Evolutionary conservation across 306 rosid genomes (phyloP).

Genomic region (Hippophae gyantsensis): DNA sequence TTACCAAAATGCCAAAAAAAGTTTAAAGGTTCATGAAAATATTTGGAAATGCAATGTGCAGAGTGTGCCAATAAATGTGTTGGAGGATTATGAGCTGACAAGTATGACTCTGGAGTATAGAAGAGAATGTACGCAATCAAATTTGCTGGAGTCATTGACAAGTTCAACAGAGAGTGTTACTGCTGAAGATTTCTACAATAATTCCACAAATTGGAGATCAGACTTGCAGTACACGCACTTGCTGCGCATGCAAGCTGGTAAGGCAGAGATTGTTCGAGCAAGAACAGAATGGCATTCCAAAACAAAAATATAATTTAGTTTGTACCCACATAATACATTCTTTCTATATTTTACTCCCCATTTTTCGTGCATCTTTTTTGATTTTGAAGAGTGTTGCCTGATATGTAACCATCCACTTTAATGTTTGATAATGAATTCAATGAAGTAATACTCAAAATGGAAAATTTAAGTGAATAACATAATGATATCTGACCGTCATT

Average conservation of each 20-base stretch:
- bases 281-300: conserved; percentile 66
- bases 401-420: too few species aligned
- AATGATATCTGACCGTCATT: too few species aligned
- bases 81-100: conserved; percentile 45
- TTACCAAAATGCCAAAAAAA: too few species aligned
- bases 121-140: conserved; percentile 72
- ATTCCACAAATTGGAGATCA: conserved; percentile 31
- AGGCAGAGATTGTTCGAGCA: conserved; percentile 67
- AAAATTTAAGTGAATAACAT: too few species aligned
- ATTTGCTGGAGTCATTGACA: conserved; percentile 65
- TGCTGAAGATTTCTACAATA: conserved; percentile 25
- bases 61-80: conserved; percentile 71
- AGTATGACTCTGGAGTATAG: conserved; percentile 82
- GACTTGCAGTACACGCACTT: conserved; percentile 57
- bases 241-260: conserved; percentile 60
- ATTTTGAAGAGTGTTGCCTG: neutral
- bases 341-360: neutral
- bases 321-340: neutral
- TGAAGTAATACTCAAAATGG: too few species aligned
- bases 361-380: neutral
- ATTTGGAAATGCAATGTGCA: conserved; percentile 15
- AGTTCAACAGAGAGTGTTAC: conserved; percentile 37
- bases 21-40: too few species aligned
- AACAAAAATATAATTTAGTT: neutral
- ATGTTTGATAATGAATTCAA: too few species aligned